A percentile compares a stretch with the other conserved stretches of the same genome.
phyloP scores from a whole-genome alignment of 192 early-diverging fungal species.

The Dimargaris xerosporica region DNA sequence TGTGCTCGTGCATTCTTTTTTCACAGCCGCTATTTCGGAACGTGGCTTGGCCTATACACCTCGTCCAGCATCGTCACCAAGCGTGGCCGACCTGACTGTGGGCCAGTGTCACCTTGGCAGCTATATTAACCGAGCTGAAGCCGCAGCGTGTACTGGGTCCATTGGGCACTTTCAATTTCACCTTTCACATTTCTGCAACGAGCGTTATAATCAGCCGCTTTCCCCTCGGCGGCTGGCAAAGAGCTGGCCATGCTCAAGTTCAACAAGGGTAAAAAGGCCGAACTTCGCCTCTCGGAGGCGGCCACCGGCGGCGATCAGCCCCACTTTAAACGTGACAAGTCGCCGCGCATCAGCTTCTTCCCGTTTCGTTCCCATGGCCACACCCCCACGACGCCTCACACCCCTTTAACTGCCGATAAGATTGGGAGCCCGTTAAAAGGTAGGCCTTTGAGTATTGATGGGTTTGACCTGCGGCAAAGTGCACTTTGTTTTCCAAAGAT shows the following conservation, averaged over 20 bases:
- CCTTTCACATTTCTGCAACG: background rate
- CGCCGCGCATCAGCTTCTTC: conserved; percentile 9
- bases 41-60: no score
- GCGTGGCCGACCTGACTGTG: background rate
- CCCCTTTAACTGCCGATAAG: no score
- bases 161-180: background rate
- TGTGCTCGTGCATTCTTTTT: no score
- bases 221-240: background rate
- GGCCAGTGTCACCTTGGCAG: background rate
- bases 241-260: conserved; percentile 2
- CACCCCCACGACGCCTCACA: no score
- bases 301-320: background rate
- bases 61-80: no score
- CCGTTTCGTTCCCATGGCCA: conserved; percentile 7
- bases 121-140: background rate
- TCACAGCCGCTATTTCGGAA: no score
- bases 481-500: no score
- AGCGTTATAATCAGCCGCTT: background rate
- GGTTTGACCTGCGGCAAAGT: no score
- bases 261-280: conserved; percentile 5
- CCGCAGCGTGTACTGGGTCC: background rate
- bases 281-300: background rate
- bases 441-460: no score
- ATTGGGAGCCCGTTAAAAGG: no score
- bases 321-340: conserved; percentile 3